Base-by-base conservation (phyloP, 495 filamentous ascomycete genomes). In the Penicillium psychrofluorescens region DNA sequence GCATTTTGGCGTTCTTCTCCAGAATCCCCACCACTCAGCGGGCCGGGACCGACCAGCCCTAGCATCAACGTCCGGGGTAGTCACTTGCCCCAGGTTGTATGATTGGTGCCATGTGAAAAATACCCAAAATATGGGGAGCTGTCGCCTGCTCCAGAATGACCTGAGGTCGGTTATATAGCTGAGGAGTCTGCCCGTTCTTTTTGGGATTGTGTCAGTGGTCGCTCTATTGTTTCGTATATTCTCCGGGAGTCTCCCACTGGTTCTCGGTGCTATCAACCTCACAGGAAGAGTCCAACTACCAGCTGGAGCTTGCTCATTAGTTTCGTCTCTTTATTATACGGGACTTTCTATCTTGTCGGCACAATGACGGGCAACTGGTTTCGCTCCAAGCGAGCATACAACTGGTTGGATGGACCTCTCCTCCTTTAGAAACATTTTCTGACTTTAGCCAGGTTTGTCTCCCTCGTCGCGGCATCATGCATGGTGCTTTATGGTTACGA, bases 401-500 rank as follows among this genome's bases (percentile, higher is more conserved):
- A 68, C 50, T 68, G 65, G 65, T 68, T 42, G 7, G 53, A 40
- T 27, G 30, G 38, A 13, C 13, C 15, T 8, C 4, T 45, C 11
- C 15, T 29, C 35, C 14, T 39, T 10, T 11, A 16, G 16, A 16
- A 6, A 27, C 0, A 34, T 30, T 28, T 12, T 28, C 42, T 53
- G 7, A 53, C 11, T 7, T 8, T 34, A 28, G 11, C 34, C 41
- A 80, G 78, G 79, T 81, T 79, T 61, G 72, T 78, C 40, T 79
- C 79, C 36, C 60, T 77, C 27, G 74, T 82, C 39, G 78, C 78
- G 29, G 78, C 79, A 52, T 68, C 77, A 59, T 82, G 78, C 54
- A 84, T 84, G 80, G 77, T 81, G 11, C 63, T 84, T 11, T 84
- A 81, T 52, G 79, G 80, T 9, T 84, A 81, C 47, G 79, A 84